Evolutionary conservation across 2,329 filamentous ascomycete genomes (phyloP).

Genomic region (Trichoderma sp.): DNA sequence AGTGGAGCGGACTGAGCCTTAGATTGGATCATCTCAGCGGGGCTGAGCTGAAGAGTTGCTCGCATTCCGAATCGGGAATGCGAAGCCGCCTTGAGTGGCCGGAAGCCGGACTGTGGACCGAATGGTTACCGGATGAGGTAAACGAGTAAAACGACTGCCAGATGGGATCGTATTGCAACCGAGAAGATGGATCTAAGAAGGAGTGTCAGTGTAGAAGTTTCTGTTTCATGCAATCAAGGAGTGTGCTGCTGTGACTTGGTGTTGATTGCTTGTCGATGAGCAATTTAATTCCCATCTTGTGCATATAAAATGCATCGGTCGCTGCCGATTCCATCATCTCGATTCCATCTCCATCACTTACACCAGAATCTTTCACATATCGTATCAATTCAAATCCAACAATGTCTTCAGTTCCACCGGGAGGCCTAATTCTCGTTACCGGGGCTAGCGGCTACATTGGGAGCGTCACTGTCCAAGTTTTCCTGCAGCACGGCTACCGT

Average conservation of each 20-base stretch:
- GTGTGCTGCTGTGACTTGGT: not conserved
- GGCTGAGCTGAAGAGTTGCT: not conserved
- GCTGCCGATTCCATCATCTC: not conserved
- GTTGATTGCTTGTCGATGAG: not conserved
- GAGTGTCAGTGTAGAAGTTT: not conserved
- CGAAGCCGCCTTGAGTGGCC: not conserved
- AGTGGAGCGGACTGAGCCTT: not conserved
- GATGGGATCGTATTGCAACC: not conserved
- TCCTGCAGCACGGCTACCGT: not conserved
- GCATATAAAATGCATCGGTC: not conserved
- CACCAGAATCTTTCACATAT: not conserved
- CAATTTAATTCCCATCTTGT: not conserved
- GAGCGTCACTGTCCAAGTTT: not conserved
- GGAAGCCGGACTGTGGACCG: not conserved
- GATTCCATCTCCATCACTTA: not conserved
- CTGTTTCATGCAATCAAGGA: not conserved
- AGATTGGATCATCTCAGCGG: not conserved
- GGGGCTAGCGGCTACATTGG: not conserved
- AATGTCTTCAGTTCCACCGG: not conserved
- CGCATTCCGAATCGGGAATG: not conserved
- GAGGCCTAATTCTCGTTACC: not conserved
- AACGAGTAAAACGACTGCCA: not conserved
- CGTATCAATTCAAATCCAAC: not conserved
- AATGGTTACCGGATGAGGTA: not conserved
- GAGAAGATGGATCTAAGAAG: not conserved